A percentile compares a stretch with the other conserved stretches of the same genome.
These are phyloP conservation scores for Grigorovia jiainica DNA, from an alignment of 805 yeast species.

Conservation along the genomic window DNA sequence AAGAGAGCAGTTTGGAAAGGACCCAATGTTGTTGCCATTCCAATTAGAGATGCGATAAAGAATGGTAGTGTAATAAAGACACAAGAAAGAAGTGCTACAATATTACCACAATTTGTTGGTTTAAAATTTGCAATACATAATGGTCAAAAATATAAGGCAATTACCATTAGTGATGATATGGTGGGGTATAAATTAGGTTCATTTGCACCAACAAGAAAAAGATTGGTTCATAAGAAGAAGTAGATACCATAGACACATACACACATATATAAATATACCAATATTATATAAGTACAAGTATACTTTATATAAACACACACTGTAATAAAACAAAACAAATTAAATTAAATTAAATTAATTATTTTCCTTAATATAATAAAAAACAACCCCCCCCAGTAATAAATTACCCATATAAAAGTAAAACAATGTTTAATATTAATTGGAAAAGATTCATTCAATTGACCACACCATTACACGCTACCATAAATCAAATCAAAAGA, in stretches of 20 bases:
- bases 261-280: too few relatives aligned
- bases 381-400: too few relatives aligned
- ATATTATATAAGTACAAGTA: not conserved
- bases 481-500: slow-evolving; percentile 66
- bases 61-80: slow-evolving; percentile 85
- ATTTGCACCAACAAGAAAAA: slow-evolving; percentile 88
- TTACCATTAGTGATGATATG: slow-evolving; percentile 88
- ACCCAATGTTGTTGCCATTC: slow-evolving; percentile 90
- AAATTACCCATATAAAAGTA: not conserved
- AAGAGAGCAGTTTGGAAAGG: slow-evolving; percentile 62
- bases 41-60: slow-evolving; percentile 75
- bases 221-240: slow-evolving; percentile 17
- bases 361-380: too few relatives aligned
- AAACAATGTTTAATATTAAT: not conserved
- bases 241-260: not conserved
- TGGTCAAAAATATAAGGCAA: slow-evolving; percentile 86
- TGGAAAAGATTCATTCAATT: slow-evolving; percentile 6
- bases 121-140: slow-evolving; percentile 90
- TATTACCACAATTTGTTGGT: slow-evolving; percentile 93
- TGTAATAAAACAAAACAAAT: too few relatives aligned
- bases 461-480: slow-evolving; percentile 34
- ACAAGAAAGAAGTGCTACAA: slow-evolving; percentile 91
- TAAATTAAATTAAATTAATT: too few relatives aligned
- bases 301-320: too few relatives aligned
- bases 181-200: slow-evolving; percentile 94